Evolutionary conservation across 75 land plant genomes (phyloP).

Genomic region (Larix kaempferi): DNA sequence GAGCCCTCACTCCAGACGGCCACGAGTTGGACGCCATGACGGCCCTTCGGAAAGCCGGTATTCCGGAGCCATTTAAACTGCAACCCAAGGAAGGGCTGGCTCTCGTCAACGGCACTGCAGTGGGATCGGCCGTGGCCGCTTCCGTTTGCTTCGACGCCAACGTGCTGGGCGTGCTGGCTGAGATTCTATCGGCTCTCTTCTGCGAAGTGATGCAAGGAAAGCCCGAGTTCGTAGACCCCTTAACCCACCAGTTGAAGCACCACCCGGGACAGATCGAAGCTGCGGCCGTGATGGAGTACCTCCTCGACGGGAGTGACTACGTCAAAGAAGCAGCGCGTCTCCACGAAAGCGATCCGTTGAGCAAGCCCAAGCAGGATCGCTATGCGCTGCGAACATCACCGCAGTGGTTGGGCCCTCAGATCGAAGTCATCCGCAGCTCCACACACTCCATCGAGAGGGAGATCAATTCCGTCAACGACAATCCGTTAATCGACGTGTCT

Average conservation of each 20-base stretch:
- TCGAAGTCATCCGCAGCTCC: conserved; percentile 10
- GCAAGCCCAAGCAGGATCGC: conserved; percentile 54
- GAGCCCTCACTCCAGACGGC: conserved; percentile 13
- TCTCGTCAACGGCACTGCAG: conserved; percentile 20
- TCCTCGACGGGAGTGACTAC: conserved; percentile 11
- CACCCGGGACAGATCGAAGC: conserved; percentile 33
- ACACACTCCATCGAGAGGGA: conserved; percentile 77
- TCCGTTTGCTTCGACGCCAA: conserved; percentile 30
- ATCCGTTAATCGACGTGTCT: conserved; percentile 80
- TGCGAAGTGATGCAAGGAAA: conserved; percentile 29
- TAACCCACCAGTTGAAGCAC: conserved; percentile 23
- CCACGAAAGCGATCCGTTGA: conserved; percentile 36
- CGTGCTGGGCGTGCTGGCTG: conserved; percentile 18
- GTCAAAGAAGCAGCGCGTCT: conserved; percentile 16
- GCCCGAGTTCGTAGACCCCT: conserved; percentile 16
- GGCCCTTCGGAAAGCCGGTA: conserved; percentile 13
- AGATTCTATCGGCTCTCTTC: conserved; percentile 21
- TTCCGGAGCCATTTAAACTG: conserved; percentile 21
- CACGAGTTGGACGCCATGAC: conserved; percentile 1
- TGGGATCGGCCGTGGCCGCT: conserved; percentile 19
- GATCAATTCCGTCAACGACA: conserved; percentile 88
- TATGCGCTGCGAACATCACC: conserved; percentile 32
- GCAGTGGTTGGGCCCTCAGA: conserved; percentile 14
- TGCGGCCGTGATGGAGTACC: conserved; percentile 25
- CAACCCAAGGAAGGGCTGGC: conserved; percentile 32